Conservation (phyloP, 1,139 yeast genomes). For the Sugiyamaella neomexicana region DNA sequence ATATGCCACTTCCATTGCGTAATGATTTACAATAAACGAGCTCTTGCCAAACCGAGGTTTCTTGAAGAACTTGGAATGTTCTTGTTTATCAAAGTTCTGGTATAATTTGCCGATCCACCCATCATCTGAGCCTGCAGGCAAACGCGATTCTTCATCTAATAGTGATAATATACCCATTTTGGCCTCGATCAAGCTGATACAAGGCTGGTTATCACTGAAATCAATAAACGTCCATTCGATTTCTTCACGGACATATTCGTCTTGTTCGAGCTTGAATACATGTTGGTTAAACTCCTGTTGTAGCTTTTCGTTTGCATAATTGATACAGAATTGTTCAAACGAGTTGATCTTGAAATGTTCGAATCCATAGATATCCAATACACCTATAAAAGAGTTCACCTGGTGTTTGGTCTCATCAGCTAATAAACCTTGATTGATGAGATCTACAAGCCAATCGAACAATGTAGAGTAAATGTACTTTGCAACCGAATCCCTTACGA, state of each 20-base stretch:
- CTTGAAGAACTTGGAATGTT: slow-evolving; percentile 76
- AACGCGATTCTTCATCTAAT: slow-evolving; percentile 91
- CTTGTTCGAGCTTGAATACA: slow-evolving; percentile 95
- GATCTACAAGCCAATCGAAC: slow-evolving; percentile 92
- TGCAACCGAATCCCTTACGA: slow-evolving; percentile 94
- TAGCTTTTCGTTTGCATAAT: slow-evolving; percentile 94
- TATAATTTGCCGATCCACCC: slow-evolving; percentile 91
- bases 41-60: slow-evolving; percentile 94
- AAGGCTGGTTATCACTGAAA: slow-evolving; percentile 95
- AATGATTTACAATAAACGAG: slow-evolving; percentile 87
- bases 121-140: slow-evolving; percentile 92
- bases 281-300: slow-evolving; percentile 98
- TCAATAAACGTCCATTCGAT: slow-evolving; percentile 98
- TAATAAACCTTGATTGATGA: slow-evolving; percentile 77
- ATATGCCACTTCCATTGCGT: slow-evolving; percentile 91
- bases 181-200: slow-evolving; percentile 89
- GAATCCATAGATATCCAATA: slow-evolving; percentile 94
- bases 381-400: slow-evolving; percentile 84
- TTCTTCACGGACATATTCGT: slow-evolving; percentile 86
- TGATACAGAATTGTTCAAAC: slow-evolving; percentile 96
- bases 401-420: slow-evolving; percentile 57
- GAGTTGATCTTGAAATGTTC: slow-evolving; percentile 94
- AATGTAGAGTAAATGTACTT: slow-evolving; percentile 89
- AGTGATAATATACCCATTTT: slow-evolving; percentile 84
- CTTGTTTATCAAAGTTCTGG: slow-evolving; percentile 77